Base-by-base conservation (phyloP, 1,139 yeast species). In the Pichia norvegensis region DNA sequence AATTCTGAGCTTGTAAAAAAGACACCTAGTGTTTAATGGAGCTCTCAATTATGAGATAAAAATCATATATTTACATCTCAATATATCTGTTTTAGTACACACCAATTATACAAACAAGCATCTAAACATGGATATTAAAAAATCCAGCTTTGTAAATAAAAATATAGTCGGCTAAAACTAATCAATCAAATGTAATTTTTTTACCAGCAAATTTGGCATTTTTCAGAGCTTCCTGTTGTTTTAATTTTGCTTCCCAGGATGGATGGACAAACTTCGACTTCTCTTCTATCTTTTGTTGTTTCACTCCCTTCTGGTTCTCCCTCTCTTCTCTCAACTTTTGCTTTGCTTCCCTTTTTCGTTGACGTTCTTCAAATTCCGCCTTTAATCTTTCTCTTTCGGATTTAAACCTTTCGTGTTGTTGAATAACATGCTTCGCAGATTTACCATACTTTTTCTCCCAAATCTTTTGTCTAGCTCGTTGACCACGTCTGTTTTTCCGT, bases 401-500 rank as follows among this genome's bases (percentile, higher is more conserved):
- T 40, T 67, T 67, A 36, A 68, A 64, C 40, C 78, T 72, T 43
- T 73, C 78, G 14, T 69, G 67, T 55, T 85, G 84, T 54, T 79
- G 75, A 58, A 78, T 72, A 33, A 88, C 72, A 62, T 94, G 99
- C 48, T 80, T 82, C n/a, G 98, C 98, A 35, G 71, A 70, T 33
- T 67, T 65, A 35, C 98, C 98, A 61, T 73, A 92, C 63, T 92
- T 92, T 65, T 76, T 70, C 59, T 88, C 98, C 97, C 97, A 90
- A 46, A 92, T 87, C 68, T 85, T 84, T 63, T 92, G 94, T 67
- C 99, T 80, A 2, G 97, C 98, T 55, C 97, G 73, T 69, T 94
- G 98, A 20, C 98, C 98, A 61, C 97, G 79, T 66, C 98, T 75
- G 63, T 92, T 94, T 58, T 88, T 88, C 53, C 94, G 75, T 33